Evolutionary conservation across 2,329 filamentous ascomycete genomes (phyloP).

Genomic region (Microdochium paspali): DNA sequence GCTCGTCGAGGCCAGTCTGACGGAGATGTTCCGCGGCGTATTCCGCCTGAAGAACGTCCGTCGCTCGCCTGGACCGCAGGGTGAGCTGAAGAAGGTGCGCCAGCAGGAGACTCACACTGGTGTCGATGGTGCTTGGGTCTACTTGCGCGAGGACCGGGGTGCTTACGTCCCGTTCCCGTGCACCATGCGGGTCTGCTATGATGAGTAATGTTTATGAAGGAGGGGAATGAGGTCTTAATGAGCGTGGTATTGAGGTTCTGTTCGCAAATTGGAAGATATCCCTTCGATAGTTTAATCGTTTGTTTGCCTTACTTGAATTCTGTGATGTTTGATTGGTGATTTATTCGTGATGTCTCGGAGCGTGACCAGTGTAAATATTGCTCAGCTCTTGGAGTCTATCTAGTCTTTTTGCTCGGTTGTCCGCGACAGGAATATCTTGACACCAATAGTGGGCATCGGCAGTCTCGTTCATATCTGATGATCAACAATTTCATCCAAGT

Average conservation of each 20-base stretch:
- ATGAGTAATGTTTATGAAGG: slow-evolving; percentile 7
- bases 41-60: slow-evolving; percentile 52
- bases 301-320: too few relatives aligned
- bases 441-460: too few relatives aligned
- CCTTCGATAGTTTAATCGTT: too few relatives aligned
- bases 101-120: not conserved
- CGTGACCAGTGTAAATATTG: too few relatives aligned
- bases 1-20: slow-evolving; percentile 50
- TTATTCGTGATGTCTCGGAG: too few relatives aligned
- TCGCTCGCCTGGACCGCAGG: slow-evolving; percentile 53
- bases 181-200: slow-evolving; percentile 26
- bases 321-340: too few relatives aligned
- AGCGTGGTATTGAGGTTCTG: not conserved
- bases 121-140: slow-evolving; percentile 12
- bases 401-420: too few relatives aligned
- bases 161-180: slow-evolving; percentile 32
- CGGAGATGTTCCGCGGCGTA: slow-evolving; percentile 58
- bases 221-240: not conserved
- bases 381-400: too few relatives aligned
- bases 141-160: slow-evolving; percentile 56
- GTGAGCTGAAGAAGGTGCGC: slow-evolving; percentile 55
- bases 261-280: too few relatives aligned
- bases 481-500: too few relatives aligned
- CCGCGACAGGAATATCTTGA: too few relatives aligned
- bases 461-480: too few relatives aligned